A percentile compares a stretch with the other conserved stretches of the same genome.
phyloP scores from a whole-genome alignment of 2,329 filamentous ascomycete species.

The Hysterium pulicare region DNA sequence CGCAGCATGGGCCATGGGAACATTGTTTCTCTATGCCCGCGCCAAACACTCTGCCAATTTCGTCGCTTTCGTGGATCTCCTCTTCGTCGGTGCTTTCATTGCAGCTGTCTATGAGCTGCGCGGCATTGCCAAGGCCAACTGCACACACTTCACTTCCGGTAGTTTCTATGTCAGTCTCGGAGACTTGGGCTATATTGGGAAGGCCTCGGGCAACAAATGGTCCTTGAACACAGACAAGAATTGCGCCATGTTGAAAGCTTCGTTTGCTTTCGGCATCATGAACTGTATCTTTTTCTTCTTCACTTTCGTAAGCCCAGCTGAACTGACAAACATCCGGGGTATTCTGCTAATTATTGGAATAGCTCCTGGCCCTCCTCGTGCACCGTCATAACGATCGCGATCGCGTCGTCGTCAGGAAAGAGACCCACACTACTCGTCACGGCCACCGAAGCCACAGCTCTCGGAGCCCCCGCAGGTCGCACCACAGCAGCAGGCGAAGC shows the following conservation, averaged over 20 bases:
- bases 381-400: conserved; percentile 46
- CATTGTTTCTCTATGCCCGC: conserved; percentile 57
- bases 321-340: too few relatives aligned
- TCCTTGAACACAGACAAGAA: conserved; percentile 64
- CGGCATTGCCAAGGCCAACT: conserved; percentile 61
- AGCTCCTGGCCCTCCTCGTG: conserved; percentile 61
- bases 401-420: conserved; percentile 52
- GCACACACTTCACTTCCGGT: conserved; percentile 55
- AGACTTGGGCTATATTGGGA: conserved; percentile 41
- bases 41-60: conserved; percentile 58
- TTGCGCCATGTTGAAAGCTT: conserved; percentile 89
- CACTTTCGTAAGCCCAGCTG: conserved; percentile 62
- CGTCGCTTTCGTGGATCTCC: conserved; percentile 59
- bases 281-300: conserved; percentile 76
- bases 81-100: conserved; percentile 62
- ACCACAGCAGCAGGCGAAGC: conserved; percentile 36
- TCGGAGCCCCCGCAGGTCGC: conserved; percentile 35
- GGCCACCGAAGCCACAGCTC: conserved; percentile 36
- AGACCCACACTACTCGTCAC: conserved; percentile 46
- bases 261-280: conserved; percentile 88
- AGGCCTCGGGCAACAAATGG: conserved; percentile 44
- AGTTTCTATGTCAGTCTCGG: conserved; percentile 60
- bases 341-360: conserved; percentile 17
- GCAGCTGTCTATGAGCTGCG: conserved; percentile 58
- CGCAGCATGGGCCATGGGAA: conserved; percentile 59